phyloP scores from a whole-genome alignment of 1,139 yeast genomes.

The Diutina neorugosa region DNA sequence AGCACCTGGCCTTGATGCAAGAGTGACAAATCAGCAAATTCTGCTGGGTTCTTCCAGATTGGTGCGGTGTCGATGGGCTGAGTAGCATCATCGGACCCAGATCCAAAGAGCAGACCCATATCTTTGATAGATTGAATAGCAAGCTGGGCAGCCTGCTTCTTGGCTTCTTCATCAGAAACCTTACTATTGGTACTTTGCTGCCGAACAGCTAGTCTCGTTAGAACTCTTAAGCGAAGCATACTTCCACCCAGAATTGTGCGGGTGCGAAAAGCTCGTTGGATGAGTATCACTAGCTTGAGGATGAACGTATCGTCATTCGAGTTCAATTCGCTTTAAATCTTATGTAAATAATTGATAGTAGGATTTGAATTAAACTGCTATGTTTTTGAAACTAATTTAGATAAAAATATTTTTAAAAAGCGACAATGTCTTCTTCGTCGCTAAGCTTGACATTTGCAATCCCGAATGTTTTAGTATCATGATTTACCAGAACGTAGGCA shows the following conservation, averaged over 20 bases:
- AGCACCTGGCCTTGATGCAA: conserved; percentile 49
- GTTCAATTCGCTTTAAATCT: too few species aligned
- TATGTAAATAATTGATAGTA: too few species aligned
- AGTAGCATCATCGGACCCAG: conserved; percentile 23
- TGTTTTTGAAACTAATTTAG: too few species aligned
- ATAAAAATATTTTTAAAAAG: background rate
- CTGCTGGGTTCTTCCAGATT: conserved; percentile 32
- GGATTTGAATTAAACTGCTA: too few species aligned
- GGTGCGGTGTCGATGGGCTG: conserved; percentile 46
- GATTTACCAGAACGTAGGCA: background rate
- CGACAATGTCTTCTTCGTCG: background rate
- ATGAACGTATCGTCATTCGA: too few species aligned
- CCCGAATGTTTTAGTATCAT: background rate
- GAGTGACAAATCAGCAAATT: conserved; percentile 32
- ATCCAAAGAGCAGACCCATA: conserved; percentile 25
- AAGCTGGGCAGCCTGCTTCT: conserved; percentile 24
- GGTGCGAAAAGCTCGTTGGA: background rate
- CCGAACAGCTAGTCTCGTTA: background rate
- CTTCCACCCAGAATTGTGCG: background rate
- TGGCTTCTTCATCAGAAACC: conserved; percentile 9
- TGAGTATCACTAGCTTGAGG: too few species aligned
- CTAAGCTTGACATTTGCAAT: background rate
- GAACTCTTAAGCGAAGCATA: background rate
- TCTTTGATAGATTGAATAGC: conserved; percentile 33
- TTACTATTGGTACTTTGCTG: background rate